phyloP scores from a whole-genome alignment of 192 early-diverging fungal species.

The Entomortierella beljakovae region DNA sequence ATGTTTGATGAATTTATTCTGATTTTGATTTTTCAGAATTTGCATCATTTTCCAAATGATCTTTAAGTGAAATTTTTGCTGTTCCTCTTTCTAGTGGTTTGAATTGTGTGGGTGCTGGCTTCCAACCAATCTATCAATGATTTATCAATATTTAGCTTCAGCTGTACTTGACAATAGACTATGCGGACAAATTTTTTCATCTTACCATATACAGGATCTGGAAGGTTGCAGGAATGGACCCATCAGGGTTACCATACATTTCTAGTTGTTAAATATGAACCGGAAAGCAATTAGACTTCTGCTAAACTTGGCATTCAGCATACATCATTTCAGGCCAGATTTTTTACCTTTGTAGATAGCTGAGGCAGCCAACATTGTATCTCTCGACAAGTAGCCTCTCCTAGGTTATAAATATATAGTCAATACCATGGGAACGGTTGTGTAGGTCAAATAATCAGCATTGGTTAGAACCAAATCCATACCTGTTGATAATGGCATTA shows the following conservation, averaged over 20 bases:
- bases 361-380: slow-evolving; percentile 87
- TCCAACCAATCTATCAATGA: slow-evolving; percentile 88
- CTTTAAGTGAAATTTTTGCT: slow-evolving; percentile 83
- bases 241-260: slow-evolving; percentile 89
- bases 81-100: slow-evolving; percentile 87
- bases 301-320: too few relatives aligned
- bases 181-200: slow-evolving; percentile 5
- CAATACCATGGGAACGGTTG: too few relatives aligned
- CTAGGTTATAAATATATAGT: slow-evolving; percentile 34
- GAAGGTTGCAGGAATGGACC: slow-evolving; percentile 94
- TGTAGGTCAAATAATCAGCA: background rate
- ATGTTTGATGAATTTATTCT: slow-evolving; percentile 3
- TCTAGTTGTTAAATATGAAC: too few relatives aligned
- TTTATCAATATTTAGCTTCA: background rate
- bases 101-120: slow-evolving; percentile 86
- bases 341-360: slow-evolving; percentile 86
- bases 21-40: slow-evolving; percentile 1
- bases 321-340: too few relatives aligned
- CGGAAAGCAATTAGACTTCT: too few relatives aligned
- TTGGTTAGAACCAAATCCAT: background rate
- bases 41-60: slow-evolving; percentile 55
- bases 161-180: too few relatives aligned
- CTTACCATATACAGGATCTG: slow-evolving; percentile 76
- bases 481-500: slow-evolving; percentile 86
- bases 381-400: slow-evolving; percentile 77